Percentiles rank a stretch among this genome's conserved stretches.
phyloP scores from a whole-genome alignment of 208 protist species.

The Wallacemonas rigidus region DNA sequence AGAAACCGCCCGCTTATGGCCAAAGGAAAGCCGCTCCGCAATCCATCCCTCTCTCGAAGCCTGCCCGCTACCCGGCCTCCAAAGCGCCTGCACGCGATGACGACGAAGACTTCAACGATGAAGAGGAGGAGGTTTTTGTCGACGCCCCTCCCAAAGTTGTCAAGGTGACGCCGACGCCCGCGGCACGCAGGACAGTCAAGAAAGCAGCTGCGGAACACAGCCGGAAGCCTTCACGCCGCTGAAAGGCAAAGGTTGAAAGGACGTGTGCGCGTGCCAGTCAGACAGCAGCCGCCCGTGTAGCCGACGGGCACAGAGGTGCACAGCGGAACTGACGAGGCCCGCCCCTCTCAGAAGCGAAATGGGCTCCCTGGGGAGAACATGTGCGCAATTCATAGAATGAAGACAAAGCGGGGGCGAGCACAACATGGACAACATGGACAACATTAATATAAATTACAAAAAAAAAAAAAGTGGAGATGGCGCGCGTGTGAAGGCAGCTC shows the following conservation, averaged over 20 bases:
- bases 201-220: slow-evolving; percentile 16
- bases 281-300: not conserved
- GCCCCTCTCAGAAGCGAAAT: too few relatives aligned
- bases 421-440: too few relatives aligned
- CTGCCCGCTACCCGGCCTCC: not conserved
- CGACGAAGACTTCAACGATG: slow-evolving; percentile 9
- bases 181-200: slow-evolving; percentile 29
- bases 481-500: too few relatives aligned
- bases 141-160: slow-evolving; percentile 16
- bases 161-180: slow-evolving; percentile 12
- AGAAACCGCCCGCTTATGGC: not conserved
- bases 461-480: too few relatives aligned
- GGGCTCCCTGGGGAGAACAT: too few relatives aligned
- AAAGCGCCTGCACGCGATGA: not conserved
- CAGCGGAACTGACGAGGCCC: too few relatives aligned
- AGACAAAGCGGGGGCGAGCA: too few relatives aligned
- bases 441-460: too few relatives aligned
- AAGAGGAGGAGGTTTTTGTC: slow-evolving; percentile 21
- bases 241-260: not conserved
- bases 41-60: slow-evolving; percentile 14
- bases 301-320: not conserved
- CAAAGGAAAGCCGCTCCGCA: not conserved
- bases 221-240: slow-evolving; percentile 5
- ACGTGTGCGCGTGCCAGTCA: not conserved
- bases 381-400: too few relatives aligned